Evolutionary conservation across 2,329 filamentous ascomycete species (phyloP).

Genomic region (Fusarium virguliforme): DNA sequence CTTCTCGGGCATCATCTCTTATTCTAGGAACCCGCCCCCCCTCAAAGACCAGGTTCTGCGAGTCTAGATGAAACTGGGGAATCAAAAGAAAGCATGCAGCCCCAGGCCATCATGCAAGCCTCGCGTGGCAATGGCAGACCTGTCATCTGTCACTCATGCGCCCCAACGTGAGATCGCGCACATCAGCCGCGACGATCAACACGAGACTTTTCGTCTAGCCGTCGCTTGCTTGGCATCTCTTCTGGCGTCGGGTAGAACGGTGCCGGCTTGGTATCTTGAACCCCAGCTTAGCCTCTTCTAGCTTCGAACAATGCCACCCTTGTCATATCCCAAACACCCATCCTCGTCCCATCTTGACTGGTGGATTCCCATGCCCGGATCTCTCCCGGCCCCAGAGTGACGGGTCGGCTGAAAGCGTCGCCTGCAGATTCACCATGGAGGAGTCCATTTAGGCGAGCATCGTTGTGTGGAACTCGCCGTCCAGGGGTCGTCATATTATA

Average conservation of each 20-base stretch:
- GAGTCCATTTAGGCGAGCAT: conserved; percentile 1
- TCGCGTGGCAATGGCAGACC: background rate
- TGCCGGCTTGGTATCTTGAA: conserved; percentile 6
- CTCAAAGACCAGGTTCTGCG: background rate
- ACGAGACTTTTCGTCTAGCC: background rate
- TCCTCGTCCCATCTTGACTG: conserved; percentile 7
- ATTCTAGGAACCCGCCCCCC: background rate
- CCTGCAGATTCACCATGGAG: background rate
- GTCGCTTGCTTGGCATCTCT: background rate
- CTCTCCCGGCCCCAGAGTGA: conserved; percentile 10
- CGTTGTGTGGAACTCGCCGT: background rate
- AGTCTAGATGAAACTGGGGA: background rate
- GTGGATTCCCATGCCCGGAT: conserved; percentile 9
- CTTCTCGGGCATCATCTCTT: background rate
- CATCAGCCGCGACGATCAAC: background rate
- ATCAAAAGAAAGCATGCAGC: conserved; percentile 2
- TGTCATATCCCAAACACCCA: background rate
- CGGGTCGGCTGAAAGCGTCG: background rate
- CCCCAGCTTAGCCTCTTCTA: background rate
- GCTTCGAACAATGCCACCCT: conserved; percentile 1
- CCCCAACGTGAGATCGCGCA: background rate
- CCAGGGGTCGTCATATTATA: conserved; percentile 22
- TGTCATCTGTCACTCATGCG: conserved; percentile 9
- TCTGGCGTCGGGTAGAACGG: conserved; percentile 10
- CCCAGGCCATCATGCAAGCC: background rate